Base-by-base conservation (phyloP, 352 stramenopile species). In the Phytophthora sojae region DNA sequence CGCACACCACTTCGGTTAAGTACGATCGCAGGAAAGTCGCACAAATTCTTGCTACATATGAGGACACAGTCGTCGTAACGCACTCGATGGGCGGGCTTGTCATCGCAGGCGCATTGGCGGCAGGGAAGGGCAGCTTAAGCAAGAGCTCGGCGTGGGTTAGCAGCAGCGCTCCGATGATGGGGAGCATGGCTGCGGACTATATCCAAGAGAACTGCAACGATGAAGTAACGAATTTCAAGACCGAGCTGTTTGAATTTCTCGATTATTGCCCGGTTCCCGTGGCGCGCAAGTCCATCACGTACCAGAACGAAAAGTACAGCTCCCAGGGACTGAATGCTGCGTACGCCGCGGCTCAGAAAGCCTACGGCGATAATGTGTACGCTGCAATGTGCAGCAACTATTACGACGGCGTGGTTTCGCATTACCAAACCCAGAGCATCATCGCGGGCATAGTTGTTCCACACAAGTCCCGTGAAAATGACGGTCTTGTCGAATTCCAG, bases 361-460 rank as follows among this genome's bases (percentile, higher is more conserved):
- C 63, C 2, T 76, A 80, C 51, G 37, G 26, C 4, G 53, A 53
- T 32, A 59, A 80, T 37, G 66, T 74, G 15, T 69, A 32, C 1
- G 67, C 69, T 25, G 69, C 64, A 15, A 72, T 84, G 9, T 87
- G 77, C 37, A 77, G 77, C 19, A 62, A 61, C 56, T 39, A 26
- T 8, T 75, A 75, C 35, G 50, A 53, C 12, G 77, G 77, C 11
- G 53, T 87, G 8, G 19, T 78, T 6, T 79, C 75, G 0, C 21
- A 37, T 2, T 71, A 78, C 25, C 52, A 67, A 66, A 12, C 42
- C 3, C 23, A 59, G 6, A 63, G 64, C 19, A 21, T 61, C 21
- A 19, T 73, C 0, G 55, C 69, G 30, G 69, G 64, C 2, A 50
- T 19, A n/a, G 42, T 68, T 21, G 55, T 68, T 6, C 55, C 50